Evolutionary conservation across 2,329 filamentous ascomycete genomes (phyloP), one percentile per base, ranked within the genome.

Genomic region (Trichoderma afroharzianum): DNA sequence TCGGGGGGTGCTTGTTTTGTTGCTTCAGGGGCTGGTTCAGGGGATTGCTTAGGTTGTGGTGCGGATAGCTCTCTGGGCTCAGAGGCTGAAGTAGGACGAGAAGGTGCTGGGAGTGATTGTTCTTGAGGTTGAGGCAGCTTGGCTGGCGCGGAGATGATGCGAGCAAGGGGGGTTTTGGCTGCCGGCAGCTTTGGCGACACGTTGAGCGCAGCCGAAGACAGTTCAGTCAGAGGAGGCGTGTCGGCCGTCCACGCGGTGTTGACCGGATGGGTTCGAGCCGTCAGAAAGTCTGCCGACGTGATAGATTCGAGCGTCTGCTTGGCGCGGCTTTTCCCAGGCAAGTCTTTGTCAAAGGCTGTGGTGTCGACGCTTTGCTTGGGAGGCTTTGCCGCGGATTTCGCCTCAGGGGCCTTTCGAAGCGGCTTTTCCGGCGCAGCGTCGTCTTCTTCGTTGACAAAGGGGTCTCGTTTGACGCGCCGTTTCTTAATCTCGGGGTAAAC

Each of bases 401-500:
- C 9, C 24, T 63, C 70, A 6, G 57, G 21, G 6, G 53, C 67
- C 43, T 39, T 61, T 61, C 28, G 57, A 21, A 43, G 36, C 6
- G 50, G 39, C 58, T 39, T 53, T 53, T 11, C 39, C 3, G 55
- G 32, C 30, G 5, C 67, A 15, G 8, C 36, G 3, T 66, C 53
- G 18, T 71, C 57, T 71, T 75, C 59, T 47, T 74, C 67, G 62
- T 75, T 53, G 69, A 33, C 8, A 6, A 71, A 71, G 9, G 68
- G 68, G 6, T 71, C 62, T 33, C 71, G 68, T 26, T 61, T 64
- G 39, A 43, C 26, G n/a, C 80, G 79, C 57, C 72, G 74, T 55
- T 82, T 79, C 63, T 79, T 81, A 32, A 88, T 76, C 72, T 86
- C 83, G 0, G 84, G 80, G 69, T 86, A 88, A 70, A 88, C 77